Evolutionary conservation across 768 basidiomycete genomes (phyloP).

Genomic region (Paxillus involutus): DNA sequence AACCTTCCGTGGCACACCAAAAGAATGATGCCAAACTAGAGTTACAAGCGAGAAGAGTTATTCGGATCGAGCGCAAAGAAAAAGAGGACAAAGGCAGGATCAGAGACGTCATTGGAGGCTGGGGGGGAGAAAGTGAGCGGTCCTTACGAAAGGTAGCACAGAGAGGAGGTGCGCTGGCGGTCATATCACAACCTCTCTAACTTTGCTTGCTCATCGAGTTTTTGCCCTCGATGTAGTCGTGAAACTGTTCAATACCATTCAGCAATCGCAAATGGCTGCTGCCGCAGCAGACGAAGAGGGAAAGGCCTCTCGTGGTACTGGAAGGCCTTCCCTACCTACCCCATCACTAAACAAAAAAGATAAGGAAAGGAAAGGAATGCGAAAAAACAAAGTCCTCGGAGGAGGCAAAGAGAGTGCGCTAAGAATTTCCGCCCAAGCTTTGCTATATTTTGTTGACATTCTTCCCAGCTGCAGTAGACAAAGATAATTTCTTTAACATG

Average conservation of each 20-base stretch:
- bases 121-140: conserved; percentile 83
- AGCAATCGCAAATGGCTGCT: conserved; percentile 69
- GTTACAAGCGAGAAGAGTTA: conserved; percentile 64
- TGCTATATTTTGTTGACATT: conserved; percentile 4
- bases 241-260: conserved; percentile 84
- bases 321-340: conserved; percentile 71
- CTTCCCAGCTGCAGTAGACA: conserved; percentile 52
- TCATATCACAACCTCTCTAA: neutral
- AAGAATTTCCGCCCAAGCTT: conserved; percentile 1
- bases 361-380: conserved; percentile 49
- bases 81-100: conserved; percentile 69
- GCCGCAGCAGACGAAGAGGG: conserved; percentile 52
- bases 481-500: conserved; percentile 80
- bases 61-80: conserved; percentile 71
- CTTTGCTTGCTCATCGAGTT: neutral
- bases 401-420: conserved; percentile 57
- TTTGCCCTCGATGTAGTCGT: conserved; percentile 49
- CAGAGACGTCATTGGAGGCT: conserved; percentile 78
- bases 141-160: conserved; percentile 82
- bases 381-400: conserved; percentile 54
- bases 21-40: conserved; percentile 78
- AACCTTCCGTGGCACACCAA: conserved; percentile 67
- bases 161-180: conserved; percentile 60
- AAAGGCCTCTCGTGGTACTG: conserved; percentile 65
- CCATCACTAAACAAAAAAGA: conserved; percentile 52